Evolutionary conservation across 805 yeast species (phyloP).

Genomic region (Lipomyces anomalus): DNA sequence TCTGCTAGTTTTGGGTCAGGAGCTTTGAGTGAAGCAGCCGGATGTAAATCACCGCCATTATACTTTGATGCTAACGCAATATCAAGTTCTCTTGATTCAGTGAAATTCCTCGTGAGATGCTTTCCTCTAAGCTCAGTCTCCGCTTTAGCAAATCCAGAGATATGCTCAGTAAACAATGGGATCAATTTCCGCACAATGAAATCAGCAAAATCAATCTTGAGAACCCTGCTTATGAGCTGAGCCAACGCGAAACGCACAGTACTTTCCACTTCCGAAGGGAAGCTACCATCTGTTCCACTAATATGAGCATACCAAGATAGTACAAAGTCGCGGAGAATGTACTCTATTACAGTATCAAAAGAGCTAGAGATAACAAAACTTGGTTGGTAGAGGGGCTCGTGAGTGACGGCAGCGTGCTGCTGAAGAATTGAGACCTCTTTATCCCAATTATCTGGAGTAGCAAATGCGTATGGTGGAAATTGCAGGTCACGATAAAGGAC

Average conservation of each 20-base stretch:
- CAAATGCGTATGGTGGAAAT: constrained; percentile 22
- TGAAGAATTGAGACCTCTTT: constrained; percentile 10
- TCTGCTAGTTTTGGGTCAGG: constrained; percentile 39
- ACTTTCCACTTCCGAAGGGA: constrained; percentile 40
- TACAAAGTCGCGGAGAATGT: constrained; percentile 50
- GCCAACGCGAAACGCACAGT: constrained; percentile 42
- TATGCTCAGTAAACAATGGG: constrained; percentile 65
- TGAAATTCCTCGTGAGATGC: constrained; percentile 27
- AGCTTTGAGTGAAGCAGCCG: constrained; percentile 43
- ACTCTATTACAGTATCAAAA: constrained; percentile 45
- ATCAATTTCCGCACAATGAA: constrained; percentile 52
- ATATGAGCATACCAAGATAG: constrained; percentile 51
- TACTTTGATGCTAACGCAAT: constrained; percentile 42
- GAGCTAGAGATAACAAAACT: constrained; percentile 50
- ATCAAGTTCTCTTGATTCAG: constrained; percentile 38
- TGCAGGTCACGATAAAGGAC: constrained; percentile 10
- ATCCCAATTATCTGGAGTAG: constrained; percentile 9
- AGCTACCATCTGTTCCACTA: constrained; percentile 32
- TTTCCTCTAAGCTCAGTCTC: constrained; percentile 32
- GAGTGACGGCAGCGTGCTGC: constrained; percentile 11
- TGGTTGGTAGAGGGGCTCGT: constrained; percentile 38
- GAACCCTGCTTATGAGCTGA: constrained; percentile 41
- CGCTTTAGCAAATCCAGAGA: constrained; percentile 45
- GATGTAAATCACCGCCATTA: constrained; percentile 52
- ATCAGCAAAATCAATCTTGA: constrained; percentile 47